phyloP scores from a whole-genome alignment of 148 eudicot species.

The Mesembryanthemum crystallinum region DNA sequence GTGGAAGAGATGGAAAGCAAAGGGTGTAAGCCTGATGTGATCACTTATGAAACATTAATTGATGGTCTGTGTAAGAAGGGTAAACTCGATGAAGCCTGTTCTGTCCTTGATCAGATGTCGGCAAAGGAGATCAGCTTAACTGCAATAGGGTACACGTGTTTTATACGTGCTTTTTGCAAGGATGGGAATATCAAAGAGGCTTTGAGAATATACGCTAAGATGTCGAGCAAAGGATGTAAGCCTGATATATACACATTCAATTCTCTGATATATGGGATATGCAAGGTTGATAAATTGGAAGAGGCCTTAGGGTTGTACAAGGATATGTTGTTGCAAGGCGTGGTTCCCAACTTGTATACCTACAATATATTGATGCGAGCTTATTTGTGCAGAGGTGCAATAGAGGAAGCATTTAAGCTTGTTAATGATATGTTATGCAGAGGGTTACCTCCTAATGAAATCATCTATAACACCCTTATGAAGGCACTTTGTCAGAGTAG shows the following conservation, averaged over 20 bases:
- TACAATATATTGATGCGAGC: conserved; percentile 87
- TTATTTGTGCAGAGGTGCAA: conserved; percentile 52
- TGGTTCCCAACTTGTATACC: conserved; percentile 79
- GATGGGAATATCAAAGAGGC: conserved; percentile 60
- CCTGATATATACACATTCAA: conserved; percentile 78
- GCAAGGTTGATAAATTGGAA: conserved; percentile 64
- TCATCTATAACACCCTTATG: conserved; percentile 72
- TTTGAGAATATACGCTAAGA: conserved; percentile 37
- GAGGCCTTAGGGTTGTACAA: conserved; percentile 55
- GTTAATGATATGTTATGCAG: conserved; percentile 87
- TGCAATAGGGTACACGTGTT: conserved; percentile 69
- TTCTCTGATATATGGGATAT: conserved; percentile 74
- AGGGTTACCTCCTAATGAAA: conserved; percentile 66
- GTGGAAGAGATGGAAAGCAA: conserved; percentile 56
- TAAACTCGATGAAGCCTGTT: conserved; percentile 52
- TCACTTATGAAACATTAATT: conserved; percentile 68
- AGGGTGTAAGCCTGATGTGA: conserved; percentile 55
- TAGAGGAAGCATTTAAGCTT: conserved; percentile 71
- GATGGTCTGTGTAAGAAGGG: conserved; percentile 68
- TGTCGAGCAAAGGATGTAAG: conserved; percentile 65
- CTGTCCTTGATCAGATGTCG: conserved; percentile 57
- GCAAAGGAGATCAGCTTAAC: conserved; percentile 57
- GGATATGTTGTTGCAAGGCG: conserved; percentile 90
- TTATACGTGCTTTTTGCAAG: conserved; percentile 69
- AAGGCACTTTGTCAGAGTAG: conserved; percentile 75